Evolutionary conservation across 2,329 filamentous ascomycete genomes (phyloP), one percentile per base, ranked within the genome.

Genomic region (Aspergillus pseudoglaucus): DNA sequence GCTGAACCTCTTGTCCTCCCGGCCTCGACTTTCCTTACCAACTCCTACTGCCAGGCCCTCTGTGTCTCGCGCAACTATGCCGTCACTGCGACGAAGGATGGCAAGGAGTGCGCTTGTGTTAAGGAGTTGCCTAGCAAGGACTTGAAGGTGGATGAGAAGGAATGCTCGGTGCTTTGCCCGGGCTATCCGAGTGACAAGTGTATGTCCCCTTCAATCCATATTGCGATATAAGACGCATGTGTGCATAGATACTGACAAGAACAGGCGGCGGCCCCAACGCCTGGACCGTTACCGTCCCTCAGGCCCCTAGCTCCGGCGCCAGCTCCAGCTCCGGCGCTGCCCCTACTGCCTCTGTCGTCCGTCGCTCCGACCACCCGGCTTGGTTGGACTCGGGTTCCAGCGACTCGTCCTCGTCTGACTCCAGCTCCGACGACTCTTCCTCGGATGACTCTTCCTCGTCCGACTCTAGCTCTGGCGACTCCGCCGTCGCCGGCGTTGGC

Each of bases 101-200:
- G 51, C 20, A 15, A 39, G 14, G 38, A 53, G 25, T 64, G 61
- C 49, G 53, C 47, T 41, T 64, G 61, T 43, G 54, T 53, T 7
- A 47, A 59, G 14, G 37, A 51, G n/a, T 20, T 57, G 1, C 59
- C 61, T 4, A 45, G 51, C 0, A 17, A 48, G 4, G 47, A 48
- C 2, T 46, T 39, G 9, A 53, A 58, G 46, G 45, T 62, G 6
- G 48, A 46, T 38, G 45, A 55, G 30, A 49, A 50, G 3, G 44
- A 60, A 44, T 65, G 62, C 53, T 43, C 55, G 7, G 20, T 18
- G 1, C 3, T 6, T 1, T 65, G 62, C 41, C 4, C 43, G 2
- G 62, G 61, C 9, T 65, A 25, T 9, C 43, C 59, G 1, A 22
- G 1, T 2, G 49, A 55, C 12, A 42, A 38, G 0, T 65, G 62